Evolutionary conservation across 2,329 filamentous ascomycete species (phyloP).

Genomic region (Stagonosporopsis rhizophila): DNA sequence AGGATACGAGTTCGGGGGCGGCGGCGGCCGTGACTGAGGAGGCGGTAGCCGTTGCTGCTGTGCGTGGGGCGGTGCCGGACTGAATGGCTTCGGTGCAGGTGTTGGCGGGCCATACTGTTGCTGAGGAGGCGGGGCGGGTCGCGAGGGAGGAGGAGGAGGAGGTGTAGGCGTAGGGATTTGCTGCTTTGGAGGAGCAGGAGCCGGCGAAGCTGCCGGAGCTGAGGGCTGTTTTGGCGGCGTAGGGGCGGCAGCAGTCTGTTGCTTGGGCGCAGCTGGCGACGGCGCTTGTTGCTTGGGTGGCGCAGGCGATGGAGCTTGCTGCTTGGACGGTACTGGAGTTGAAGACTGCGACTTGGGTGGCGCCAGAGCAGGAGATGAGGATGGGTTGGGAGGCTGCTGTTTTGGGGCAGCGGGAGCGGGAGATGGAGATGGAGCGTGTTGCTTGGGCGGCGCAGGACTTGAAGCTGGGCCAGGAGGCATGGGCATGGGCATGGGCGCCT

Average conservation of each 20-base stretch:
- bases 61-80: constrained; percentile 20
- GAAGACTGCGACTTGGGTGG: constrained; percentile 22
- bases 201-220: constrained; percentile 22
- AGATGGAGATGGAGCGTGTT: constrained; percentile 6
- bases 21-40: constrained; percentile 25
- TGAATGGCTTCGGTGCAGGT: constrained; percentile 27
- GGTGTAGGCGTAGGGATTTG: constrained; percentile 13
- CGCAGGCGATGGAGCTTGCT: constrained; percentile 12
- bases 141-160: constrained; percentile 17
- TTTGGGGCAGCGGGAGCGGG: constrained; percentile 20
- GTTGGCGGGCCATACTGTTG: constrained; percentile 13
- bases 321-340: constrained; percentile 25
- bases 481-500: constrained; percentile 21
- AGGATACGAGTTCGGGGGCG: constrained; percentile 31
- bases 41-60: constrained; percentile 31
- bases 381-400: neutral
- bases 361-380: constrained; percentile 20
- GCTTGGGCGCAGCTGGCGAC: constrained; percentile 8
- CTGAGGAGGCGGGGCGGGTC: constrained; percentile 11
- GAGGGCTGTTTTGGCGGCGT: constrained; percentile 21
- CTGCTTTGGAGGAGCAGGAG: constrained; percentile 16
- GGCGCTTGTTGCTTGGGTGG: constrained; percentile 8
- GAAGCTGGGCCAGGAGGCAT: constrained; percentile 17
- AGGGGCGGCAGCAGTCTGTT: constrained; percentile 14
- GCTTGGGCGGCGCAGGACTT: constrained; percentile 25